These are phyloP conservation scores for Neophaeococcomyces mojaviensis DNA, from an alignment of 2,329 filamentous ascomycete genomes.

Conservation along the genomic window DNA sequence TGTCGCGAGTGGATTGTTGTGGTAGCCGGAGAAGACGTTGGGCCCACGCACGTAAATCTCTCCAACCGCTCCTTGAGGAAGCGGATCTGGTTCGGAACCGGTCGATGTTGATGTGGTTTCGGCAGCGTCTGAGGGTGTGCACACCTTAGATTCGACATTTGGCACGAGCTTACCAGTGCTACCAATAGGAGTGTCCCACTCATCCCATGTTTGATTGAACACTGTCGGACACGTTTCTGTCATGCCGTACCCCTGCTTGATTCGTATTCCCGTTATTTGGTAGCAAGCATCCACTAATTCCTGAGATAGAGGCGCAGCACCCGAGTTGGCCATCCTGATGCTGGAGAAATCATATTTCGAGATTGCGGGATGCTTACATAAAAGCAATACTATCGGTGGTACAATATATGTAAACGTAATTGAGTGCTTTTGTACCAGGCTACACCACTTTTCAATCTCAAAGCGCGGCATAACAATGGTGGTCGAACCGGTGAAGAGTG, in stretches of 20 bases:
- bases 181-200: constrained; percentile 62
- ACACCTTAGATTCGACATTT: constrained; percentile 69
- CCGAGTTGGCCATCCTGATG: constrained; percentile 75
- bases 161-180: constrained; percentile 74
- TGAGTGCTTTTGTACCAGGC: constrained; percentile 62
- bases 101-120: no score
- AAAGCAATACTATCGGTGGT: constrained; percentile 70
- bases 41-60: constrained; percentile 60
- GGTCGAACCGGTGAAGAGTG: constrained; percentile 57
- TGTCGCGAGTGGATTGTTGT: constrained; percentile 44
- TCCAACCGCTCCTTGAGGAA: constrained; percentile 58
- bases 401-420: constrained; percentile 75
- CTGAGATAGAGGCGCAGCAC: constrained; percentile 71
- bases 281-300: constrained; percentile 73
- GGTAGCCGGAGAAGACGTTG: constrained; percentile 49
- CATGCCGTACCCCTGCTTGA: constrained; percentile 88
- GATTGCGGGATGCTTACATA: constrained; percentile 70
- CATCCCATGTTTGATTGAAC: constrained; percentile 64
- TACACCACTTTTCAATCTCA: constrained; percentile 70
- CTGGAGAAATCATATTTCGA: constrained; percentile 73
- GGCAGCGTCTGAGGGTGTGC: no score
- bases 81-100: no score
- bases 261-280: constrained; percentile 62
- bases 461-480: constrained; percentile 69
- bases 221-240: constrained; percentile 76